A percentile compares a stretch with the other conserved stretches of the same genome.
Conservation (phyloP, 805 yeast genomes). For the Lachancea cidri region DNA sequence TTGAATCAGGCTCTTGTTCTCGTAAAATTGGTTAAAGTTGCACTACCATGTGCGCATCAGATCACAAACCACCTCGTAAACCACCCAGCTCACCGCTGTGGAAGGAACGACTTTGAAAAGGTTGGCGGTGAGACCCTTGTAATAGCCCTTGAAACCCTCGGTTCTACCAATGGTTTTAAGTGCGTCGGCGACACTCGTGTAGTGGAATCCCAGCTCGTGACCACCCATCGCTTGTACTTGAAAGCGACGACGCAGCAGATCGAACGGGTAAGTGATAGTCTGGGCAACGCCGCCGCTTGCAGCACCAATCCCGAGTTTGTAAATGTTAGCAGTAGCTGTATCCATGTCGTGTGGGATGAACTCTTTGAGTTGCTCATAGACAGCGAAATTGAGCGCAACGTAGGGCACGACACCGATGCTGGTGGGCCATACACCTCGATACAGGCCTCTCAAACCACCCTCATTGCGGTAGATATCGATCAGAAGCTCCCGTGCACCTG, state of each 20-base stretch:
- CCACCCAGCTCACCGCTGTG: constrained; percentile 94
- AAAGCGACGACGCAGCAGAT: constrained; percentile 78
- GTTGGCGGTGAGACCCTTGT: constrained; percentile 73
- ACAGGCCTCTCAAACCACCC: constrained; percentile 76
- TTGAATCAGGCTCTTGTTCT: too few species aligned
- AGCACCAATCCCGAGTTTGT: constrained; percentile 75
- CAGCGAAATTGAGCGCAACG: constrained; percentile 86
- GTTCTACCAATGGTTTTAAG: constrained; percentile 56
- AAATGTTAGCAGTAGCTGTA: constrained; percentile 36
- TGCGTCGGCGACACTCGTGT: constrained; percentile 73
- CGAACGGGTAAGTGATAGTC: constrained; percentile 86
- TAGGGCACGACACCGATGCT: constrained; percentile 93
- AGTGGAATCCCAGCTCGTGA: constrained; percentile 72
- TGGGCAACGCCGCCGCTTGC: constrained; percentile 86
- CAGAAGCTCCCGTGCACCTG: constrained; percentile 62
- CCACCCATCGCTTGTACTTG: constrained; percentile 81
- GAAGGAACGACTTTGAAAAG: constrained; percentile 87
- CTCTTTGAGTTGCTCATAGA: constrained; percentile 78
- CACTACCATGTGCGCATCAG: constrained; percentile 10
- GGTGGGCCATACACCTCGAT: constrained; percentile 87
- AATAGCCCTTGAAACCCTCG: constrained; percentile 73
- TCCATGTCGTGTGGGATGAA: constrained; percentile 34
- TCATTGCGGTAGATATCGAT: constrained; percentile 60
- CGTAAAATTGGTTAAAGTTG: background rate
- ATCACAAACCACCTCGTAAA: constrained; percentile 68